Conservation (phyloP, 768 basidiomycete species). For the Leccinum subgranulosum region DNA sequence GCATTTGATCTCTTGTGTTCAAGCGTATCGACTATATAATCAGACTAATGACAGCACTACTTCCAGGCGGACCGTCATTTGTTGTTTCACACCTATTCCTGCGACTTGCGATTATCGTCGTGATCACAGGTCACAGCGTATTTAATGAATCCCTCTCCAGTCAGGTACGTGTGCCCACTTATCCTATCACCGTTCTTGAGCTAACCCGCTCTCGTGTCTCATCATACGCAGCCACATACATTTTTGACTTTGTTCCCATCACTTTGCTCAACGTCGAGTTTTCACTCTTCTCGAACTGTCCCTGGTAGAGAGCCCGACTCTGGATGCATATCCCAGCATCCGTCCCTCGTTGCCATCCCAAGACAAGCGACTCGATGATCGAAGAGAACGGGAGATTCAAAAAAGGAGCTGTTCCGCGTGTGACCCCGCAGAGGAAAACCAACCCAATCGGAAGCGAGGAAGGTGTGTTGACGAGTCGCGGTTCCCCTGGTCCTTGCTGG, state of each 20-base stretch:
- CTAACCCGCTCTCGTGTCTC: background rate
- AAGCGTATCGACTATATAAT: too few species aligned
- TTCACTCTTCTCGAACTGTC: background rate
- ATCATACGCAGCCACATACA: background rate
- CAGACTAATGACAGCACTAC: too few species aligned
- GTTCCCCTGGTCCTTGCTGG: background rate
- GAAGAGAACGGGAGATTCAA: too few species aligned
- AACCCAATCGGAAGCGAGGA: background rate
- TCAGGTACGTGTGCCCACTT: background rate
- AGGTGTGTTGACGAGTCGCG: background rate
- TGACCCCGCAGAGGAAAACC: too few species aligned
- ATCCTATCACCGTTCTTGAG: background rate
- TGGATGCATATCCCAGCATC: background rate
- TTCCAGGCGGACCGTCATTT: background rate
- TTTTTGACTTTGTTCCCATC: background rate
- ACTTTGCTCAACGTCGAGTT: background rate
- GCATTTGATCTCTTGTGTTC: too few species aligned
- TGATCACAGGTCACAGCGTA: slow-evolving; percentile 9
- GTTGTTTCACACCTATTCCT: slow-evolving; percentile 8
- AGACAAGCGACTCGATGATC: too few species aligned
- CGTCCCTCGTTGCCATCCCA: background rate
- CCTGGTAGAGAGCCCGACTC: background rate
- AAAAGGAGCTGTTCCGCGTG: too few species aligned
- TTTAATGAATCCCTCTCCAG: too few species aligned
- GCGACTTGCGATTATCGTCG: slow-evolving; percentile 16